Percentiles rank a stretch among this genome's conserved stretches.
Evolutionary conservation across 805 yeast species (phyloP).

Genomic region (Nematodospora valgi): DNA sequence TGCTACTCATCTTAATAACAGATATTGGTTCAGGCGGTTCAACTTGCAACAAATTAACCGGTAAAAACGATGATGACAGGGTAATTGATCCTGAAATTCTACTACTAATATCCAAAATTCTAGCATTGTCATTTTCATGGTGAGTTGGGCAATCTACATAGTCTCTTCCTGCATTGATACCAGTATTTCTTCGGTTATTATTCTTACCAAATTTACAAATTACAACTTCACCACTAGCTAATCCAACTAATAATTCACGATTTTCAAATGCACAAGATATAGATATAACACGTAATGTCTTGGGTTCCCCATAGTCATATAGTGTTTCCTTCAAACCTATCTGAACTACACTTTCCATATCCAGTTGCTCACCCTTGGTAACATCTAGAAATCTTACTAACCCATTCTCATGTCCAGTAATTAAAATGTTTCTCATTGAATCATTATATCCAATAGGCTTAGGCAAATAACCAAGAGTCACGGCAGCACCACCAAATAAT

Average conservation of each 20-base stretch:
- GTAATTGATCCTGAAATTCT: conserved; percentile 46
- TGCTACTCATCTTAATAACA: conserved; percentile 61
- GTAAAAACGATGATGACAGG: conserved; percentile 29
- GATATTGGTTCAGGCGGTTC: conserved; percentile 47
- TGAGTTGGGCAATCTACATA: conserved; percentile 26
- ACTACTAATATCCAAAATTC: conserved; percentile 48
- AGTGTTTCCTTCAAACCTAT: conserved; percentile 32
- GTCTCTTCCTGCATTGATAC: conserved; percentile 14
- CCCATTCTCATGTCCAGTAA: conserved; percentile 88
- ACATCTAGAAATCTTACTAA: conserved; percentile 81
- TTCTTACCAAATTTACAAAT: conserved; percentile 63
- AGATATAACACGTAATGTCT: conserved; percentile 45
- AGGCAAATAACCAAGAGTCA: conserved; percentile 29
- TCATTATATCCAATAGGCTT: conserved; percentile 33
- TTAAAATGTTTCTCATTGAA: conserved; percentile 47
- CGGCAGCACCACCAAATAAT: conserved; percentile 79
- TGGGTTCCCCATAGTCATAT: conserved; percentile 20
- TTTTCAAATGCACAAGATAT: conserved; percentile 77
- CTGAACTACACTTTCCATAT: conserved; percentile 29
- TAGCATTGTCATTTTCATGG: conserved; percentile 33
- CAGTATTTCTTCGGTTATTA: conserved; percentile 3
- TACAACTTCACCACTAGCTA: conserved; percentile 68
- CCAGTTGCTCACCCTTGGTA: conserved; percentile 59
- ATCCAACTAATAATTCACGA: conserved; percentile 70
- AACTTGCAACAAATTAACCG: conserved; percentile 26